phyloP scores from a whole-genome alignment of 768 basidiomycete species.

The Leccinum truebloodii region DNA sequence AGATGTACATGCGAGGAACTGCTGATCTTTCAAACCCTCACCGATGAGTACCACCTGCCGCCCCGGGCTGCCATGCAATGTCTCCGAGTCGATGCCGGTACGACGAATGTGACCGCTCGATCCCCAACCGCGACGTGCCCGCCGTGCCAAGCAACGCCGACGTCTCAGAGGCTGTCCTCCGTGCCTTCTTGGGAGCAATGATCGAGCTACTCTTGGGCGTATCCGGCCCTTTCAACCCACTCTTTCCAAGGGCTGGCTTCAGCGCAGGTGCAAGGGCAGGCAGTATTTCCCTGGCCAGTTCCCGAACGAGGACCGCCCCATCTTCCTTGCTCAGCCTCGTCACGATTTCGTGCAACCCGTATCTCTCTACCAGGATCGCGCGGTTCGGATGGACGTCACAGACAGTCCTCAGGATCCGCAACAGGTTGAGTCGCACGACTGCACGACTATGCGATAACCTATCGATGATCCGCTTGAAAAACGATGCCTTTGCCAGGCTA shows the following conservation, averaged over 20 bases:
- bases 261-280: slow-evolving; percentile 74
- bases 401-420: slow-evolving; percentile 80
- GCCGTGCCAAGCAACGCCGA: slow-evolving; percentile 36
- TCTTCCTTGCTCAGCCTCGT: slow-evolving; percentile 80
- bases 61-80: slow-evolving; percentile 54
- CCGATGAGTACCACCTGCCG: slow-evolving; percentile 16
- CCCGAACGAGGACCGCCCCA: slow-evolving; percentile 86
- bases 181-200: slow-evolving; percentile 64
- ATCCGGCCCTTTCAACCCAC: slow-evolving; percentile 34
- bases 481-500: slow-evolving; percentile 74
- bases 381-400: slow-evolving; percentile 91
- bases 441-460: slow-evolving; percentile 73
- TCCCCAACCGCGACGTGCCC: slow-evolving; percentile 31
- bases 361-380: slow-evolving; percentile 77
- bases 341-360: slow-evolving; percentile 80
- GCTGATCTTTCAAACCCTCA: slow-evolving; percentile 10
- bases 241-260: slow-evolving; percentile 46
- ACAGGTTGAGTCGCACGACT: slow-evolving; percentile 85
- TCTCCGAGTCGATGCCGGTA: slow-evolving; percentile 60
- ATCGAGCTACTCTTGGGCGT: slow-evolving; percentile 38
- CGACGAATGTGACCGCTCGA: slow-evolving; percentile 38
- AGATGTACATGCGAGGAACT: slow-evolving; percentile 11
- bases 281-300: slow-evolving; percentile 84
- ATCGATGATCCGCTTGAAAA: slow-evolving; percentile 88
- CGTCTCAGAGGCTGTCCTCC: slow-evolving; percentile 73